Base-by-base conservation (phyloP, 2,329 filamentous ascomycete genomes). In the Colletotrichum sansevieriae region DNA sequence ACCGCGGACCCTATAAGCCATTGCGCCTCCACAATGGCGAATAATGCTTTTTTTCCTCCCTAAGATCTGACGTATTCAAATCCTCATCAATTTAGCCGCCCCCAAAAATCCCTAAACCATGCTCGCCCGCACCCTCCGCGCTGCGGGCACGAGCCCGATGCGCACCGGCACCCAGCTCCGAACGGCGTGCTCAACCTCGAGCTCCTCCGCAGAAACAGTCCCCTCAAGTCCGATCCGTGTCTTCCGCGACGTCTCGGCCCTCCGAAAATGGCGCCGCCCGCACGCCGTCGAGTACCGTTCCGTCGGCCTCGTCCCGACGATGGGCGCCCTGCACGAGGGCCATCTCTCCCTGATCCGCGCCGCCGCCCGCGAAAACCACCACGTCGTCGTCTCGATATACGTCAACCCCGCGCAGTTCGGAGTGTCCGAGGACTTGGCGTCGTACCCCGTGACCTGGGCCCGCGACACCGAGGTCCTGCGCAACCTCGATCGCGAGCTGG, bases 391-490 rank as follows among this genome's bases (percentile, higher is more conserved):
- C 64, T 94, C 92, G 77, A 91, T 98, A 73, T 99, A 95, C 79
- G 92, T 99, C 76, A 99, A 99, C 79, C 96, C 96, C 4, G 96
- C 96, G 1, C 96, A 99, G 80, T 99, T 99, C 77, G 95, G 95
- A 37, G 83, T 93, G 22, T 88, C 90, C 65, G 96, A 99, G 80
- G 96, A 99, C 77, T 85, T 99, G 20, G 88, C 88, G 49, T 94
- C 90, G 71, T 99, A 99, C 78, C 96, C 96, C 0, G 90, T 93
- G 65, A 98, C 95, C 2, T 97, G 95, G 94, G 90, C 92, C 13
- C 80, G 86, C 46, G 96, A 99, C 78, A 83, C 92, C 60, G 83
- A 84, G 15, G 87, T 88, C 73, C 81, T 99, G 46, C 84, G 88
- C 41, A 76, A 82, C 47, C 82, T 98, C 47, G 92, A 97, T 77